Conservation (phyloP, 495 filamentous ascomycete genomes). For the Aspergillus affinis region DNA sequence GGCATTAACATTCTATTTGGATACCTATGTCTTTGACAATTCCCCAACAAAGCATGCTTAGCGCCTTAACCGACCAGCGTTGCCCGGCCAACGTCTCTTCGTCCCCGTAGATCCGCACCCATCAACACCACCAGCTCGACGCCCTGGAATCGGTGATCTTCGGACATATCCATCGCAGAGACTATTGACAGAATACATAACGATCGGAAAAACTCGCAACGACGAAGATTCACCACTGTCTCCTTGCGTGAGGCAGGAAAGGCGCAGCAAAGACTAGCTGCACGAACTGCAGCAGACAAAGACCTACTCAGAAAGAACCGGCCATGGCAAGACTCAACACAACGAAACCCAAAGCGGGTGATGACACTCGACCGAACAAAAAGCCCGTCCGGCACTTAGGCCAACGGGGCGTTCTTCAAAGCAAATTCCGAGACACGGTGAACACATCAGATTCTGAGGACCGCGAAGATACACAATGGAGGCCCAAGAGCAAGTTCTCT, state of each 20-base stretch:
- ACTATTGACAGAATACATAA: not conserved
- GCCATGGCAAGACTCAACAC: constrained; percentile 27
- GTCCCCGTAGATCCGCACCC: not conserved
- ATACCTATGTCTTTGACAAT: too few relatives aligned
- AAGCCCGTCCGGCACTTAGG: constrained; percentile 5
- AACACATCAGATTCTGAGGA: constrained; percentile 4
- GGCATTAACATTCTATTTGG: too few relatives aligned
- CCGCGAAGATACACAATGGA: constrained; percentile 7
- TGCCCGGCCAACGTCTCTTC: constrained; percentile 19
- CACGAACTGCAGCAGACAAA: not conserved
- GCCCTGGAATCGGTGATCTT: not conserved
- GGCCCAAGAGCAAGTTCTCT: constrained; percentile 1
- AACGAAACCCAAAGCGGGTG: constrained; percentile 9
- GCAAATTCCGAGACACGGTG: constrained; percentile 9
- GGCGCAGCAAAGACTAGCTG: not conserved
- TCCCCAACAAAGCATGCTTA: not conserved
- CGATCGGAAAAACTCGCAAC: not conserved
- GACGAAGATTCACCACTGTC: not conserved
- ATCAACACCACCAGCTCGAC: constrained; percentile 1
- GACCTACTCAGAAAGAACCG: not conserved
- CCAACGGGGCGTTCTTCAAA: constrained; percentile 1
- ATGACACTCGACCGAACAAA: constrained; percentile 1
- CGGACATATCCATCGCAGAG: not conserved
- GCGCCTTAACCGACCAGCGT: constrained; percentile 4
- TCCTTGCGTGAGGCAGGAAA: not conserved